phyloP scores from a whole-genome alignment of 495 filamentous ascomycete species.

The Tuber calosporum region DNA sequence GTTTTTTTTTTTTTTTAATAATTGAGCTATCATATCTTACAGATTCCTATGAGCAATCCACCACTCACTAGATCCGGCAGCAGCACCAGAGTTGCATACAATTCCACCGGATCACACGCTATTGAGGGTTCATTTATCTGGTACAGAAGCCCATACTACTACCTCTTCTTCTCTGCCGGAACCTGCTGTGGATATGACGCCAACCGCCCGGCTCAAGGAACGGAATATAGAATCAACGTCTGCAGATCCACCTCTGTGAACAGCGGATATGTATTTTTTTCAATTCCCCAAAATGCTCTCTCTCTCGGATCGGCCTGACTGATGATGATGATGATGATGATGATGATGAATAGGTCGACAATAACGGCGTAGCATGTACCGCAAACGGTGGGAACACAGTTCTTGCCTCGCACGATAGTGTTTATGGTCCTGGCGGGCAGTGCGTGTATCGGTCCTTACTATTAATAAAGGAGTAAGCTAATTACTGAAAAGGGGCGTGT shows the following conservation, averaged over 20 bases:
- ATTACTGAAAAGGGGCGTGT: constrained; percentile 13
- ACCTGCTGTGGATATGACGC: constrained; percentile 50
- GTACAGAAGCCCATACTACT: constrained; percentile 54
- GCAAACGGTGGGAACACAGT: constrained; percentile 58
- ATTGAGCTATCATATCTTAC: no score
- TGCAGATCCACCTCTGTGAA: constrained; percentile 53
- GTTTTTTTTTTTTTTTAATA: no score
- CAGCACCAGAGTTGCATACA: constrained; percentile 52
- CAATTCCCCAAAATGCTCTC: background rate
- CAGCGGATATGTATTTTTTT: constrained; percentile 47
- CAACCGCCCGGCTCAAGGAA: constrained; percentile 49
- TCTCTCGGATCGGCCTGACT: background rate
- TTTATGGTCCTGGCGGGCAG: constrained; percentile 68
- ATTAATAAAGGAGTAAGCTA: background rate
- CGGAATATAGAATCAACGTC: constrained; percentile 61
- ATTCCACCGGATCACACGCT: constrained; percentile 50
- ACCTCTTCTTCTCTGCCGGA: constrained; percentile 60
- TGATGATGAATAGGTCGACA: constrained; percentile 46
- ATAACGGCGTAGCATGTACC: constrained; percentile 51
- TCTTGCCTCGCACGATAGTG: constrained; percentile 54
- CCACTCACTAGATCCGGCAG: constrained; percentile 42
- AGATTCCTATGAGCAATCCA: constrained; percentile 46
- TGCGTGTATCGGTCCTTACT: constrained; percentile 42
- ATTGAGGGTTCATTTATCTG: constrained; percentile 56
- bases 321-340: constrained; percentile 1